Evolutionary conservation across 768 basidiomycete species (phyloP), one percentile per base, ranked within the genome.

Genomic region (Dendrothele bispora): DNA sequence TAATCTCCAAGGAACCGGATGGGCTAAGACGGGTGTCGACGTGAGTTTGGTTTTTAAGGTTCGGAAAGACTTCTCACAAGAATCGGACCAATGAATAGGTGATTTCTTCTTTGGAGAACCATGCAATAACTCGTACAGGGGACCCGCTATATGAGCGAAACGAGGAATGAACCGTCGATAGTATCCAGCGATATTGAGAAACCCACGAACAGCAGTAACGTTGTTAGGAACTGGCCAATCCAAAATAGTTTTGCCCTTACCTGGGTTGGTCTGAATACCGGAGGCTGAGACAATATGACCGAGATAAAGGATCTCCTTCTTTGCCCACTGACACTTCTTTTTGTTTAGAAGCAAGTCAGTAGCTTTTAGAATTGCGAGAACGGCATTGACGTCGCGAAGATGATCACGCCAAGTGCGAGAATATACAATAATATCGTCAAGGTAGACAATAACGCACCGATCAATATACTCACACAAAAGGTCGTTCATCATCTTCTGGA

Each of bases 381-480:
- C 56, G 29, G 52, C 27, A 3, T 43, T 22, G 4, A 56, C 49
- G 7, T 53, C 26, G 25, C 20, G 2, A 10, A 29, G n/a, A 32
- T 62, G 58, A 11, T 48, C 39, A 17, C 29, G 17, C 2, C 10
- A 27, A 20, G 39, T 27, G 2, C 26, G 27, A 5, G 65, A 63
- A 54, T 55, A 69, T 49, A 70, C 56, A 7, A 69, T 58, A 36
- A 68, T 64, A 51, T 68, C 62, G 39, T 68, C 68, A 3, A 70
- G 45, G 50, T 70, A 71, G 3, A 71, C 61, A 14, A 70, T 55
- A 8, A 65, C 59, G 17, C 47, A 44, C 0, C 52, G 36, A 47
- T 68, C 64, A 11, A 68, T 48, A 6, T 65, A 35, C 28, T 60
- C 52, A 2, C 48, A 20, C 3, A 68, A 52, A n/a, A 66, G 52